Base-by-base conservation (phyloP, 805 yeast genomes). In the Sporopachydermia lactativora region DNA sequence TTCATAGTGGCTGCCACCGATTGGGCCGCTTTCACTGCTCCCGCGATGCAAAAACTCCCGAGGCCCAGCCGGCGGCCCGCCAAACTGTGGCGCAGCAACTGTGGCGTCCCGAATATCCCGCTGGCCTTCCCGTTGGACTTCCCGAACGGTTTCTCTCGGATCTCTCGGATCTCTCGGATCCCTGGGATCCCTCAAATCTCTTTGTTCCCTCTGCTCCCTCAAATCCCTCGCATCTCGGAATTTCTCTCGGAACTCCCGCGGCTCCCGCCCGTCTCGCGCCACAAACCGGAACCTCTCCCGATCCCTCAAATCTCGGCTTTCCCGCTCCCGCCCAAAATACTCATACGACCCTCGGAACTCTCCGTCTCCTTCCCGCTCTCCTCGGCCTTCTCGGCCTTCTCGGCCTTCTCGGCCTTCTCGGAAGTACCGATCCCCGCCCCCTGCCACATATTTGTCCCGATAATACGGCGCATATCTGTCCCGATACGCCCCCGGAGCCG, bases 71-170 rank as follows among this genome's bases (percentile, higher is more conserved):
- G 19, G 19, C 24, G 15, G 24, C 42, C 19, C n/a, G n/a, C n/a
- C n/a, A n/a, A n/a, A n/a, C n/a, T n/a, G n/a, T n/a, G n/a, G n/a
- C 17, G 18, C 17, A 38, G 11, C 13, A 13, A 36, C 39, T 35
- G 24, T 28, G 36, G 31, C 15, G 18, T 35, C 24, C 43, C 15
- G 34, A 37, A 37, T 8, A 34, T 41, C 15, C 40, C 36, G 19
- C 43, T 42, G 5, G 43, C 36, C 8, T 42, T 36, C 49, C 17
- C 35, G 15, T 17, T 18, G 38, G 15, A 35, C 38, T 35, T 37
- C 34, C n/a, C 34, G 8, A 6, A 5, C 18, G 17, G 19, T 24
- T 13, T 36, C 5, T 5, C 38, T 5, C 11, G 41, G 15, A n/a
- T n/a, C n/a, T n/a, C n/a, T n/a, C n/a, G n/a, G n/a, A n/a, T n/a